These are phyloP conservation scores for Arabidopsis lyrata DNA, from an alignment of 441 rosid genomes.

Conservation along the genomic window DNA sequence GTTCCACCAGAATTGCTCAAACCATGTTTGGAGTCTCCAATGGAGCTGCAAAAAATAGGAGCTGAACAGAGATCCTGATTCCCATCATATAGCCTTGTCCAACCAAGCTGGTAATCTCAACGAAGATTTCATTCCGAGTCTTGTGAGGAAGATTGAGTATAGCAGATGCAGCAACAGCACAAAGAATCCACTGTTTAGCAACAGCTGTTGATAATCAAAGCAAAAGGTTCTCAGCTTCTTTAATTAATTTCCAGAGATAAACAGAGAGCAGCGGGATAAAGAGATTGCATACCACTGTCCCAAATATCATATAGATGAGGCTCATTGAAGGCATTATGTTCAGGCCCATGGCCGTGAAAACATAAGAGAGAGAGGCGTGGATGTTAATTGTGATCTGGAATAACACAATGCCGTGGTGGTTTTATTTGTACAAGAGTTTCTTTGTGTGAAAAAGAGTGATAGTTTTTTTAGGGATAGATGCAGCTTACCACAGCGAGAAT, in stretches of 20 bases:
- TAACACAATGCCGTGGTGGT: conserved; percentile 29
- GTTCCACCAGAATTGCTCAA: conserved; percentile 24
- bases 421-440: background rate
- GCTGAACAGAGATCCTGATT: conserved; percentile 8
- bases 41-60: conserved; percentile 21
- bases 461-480: background rate
- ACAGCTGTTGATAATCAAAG: conserved; percentile 58
- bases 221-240: conserved; percentile 25
- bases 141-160: conserved; percentile 72
- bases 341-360: conserved; percentile 75
- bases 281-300: conserved; percentile 62
- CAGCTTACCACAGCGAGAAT: conserved; percentile 80
- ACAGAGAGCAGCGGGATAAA: conserved; percentile 21
- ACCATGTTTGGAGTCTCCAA: conserved; percentile 17
- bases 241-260: background rate
- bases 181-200: conserved; percentile 83
- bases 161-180: conserved; percentile 81
- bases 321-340: conserved; percentile 83
- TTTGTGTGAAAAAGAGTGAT: conserved; percentile 3
- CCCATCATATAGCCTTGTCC: conserved; percentile 64
- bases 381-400: conserved; percentile 88
- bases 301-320: conserved; percentile 70
- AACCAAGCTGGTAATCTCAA: conserved; percentile 85
- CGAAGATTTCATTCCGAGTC: conserved; percentile 85
- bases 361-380: conserved; percentile 76